phyloP scores from a whole-genome alignment of 2,329 filamentous ascomycete genomes.

The Sporothrix schenckii region DNA sequence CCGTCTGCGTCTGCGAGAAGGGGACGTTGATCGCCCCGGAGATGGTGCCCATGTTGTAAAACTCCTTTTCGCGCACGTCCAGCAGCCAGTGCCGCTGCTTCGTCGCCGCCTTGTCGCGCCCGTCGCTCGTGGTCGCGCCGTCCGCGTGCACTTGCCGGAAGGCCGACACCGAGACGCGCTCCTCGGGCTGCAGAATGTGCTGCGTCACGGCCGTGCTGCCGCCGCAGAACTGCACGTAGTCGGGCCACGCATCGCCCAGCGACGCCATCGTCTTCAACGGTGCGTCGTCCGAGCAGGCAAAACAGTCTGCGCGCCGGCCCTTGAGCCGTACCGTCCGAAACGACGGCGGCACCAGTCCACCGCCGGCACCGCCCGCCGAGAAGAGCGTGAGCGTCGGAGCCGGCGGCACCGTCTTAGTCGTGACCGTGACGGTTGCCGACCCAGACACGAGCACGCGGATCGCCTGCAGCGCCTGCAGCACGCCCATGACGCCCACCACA shows the following conservation, averaged over 20 bases:
- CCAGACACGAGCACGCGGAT: slow-evolving; percentile 71
- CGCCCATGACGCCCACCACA: slow-evolving; percentile 90
- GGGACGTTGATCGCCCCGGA: slow-evolving; percentile 75
- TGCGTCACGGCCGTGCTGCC: slow-evolving; percentile 41
- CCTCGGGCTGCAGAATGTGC: slow-evolving; percentile 56
- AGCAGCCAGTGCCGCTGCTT: slow-evolving; percentile 60
- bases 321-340: slow-evolving; percentile 80
- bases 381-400: slow-evolving; percentile 51
- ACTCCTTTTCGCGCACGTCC: slow-evolving; percentile 82
- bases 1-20: slow-evolving; percentile 54
- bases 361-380: slow-evolving; percentile 48
- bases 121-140: no score
- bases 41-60: slow-evolving; percentile 79
- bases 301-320: slow-evolving; percentile 68
- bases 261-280: slow-evolving; percentile 49
- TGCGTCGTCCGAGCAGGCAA: slow-evolving; percentile 69
- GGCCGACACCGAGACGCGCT: slow-evolving; percentile 67
- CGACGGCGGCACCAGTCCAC: slow-evolving; percentile 37
- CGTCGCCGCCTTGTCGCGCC: slow-evolving; percentile 20
- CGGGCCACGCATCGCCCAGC: slow-evolving; percentile 53
- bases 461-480: slow-evolving; percentile 85
- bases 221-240: slow-evolving; percentile 88
- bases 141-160: slow-evolving; percentile 44
- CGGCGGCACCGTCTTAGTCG: not conserved
- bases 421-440: slow-evolving; percentile 25